Evolutionary conservation across 768 basidiomycete species (phyloP).

Genomic region (Daedalea quercina): DNA sequence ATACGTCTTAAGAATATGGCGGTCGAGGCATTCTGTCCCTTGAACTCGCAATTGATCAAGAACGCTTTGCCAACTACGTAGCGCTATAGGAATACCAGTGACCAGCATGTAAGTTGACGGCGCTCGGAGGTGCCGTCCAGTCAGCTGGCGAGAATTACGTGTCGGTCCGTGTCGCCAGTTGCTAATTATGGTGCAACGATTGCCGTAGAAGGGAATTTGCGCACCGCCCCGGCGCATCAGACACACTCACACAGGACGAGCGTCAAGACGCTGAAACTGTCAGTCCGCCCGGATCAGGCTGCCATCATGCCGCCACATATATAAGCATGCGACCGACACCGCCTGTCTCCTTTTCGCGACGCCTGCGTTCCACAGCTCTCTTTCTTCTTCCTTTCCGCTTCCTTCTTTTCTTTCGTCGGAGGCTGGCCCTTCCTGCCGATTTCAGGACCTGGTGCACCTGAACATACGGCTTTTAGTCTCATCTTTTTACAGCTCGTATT

Average conservation of each 20-base stretch:
- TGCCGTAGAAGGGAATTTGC: too few relatives aligned
- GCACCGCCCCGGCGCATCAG: too few relatives aligned
- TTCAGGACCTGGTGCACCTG: constrained; percentile 2
- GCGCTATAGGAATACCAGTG: too few relatives aligned
- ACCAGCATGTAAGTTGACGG: too few relatives aligned
- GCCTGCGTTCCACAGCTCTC: background rate
- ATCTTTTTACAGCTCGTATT: background rate
- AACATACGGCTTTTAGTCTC: constrained; percentile 3
- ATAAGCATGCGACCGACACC: background rate
- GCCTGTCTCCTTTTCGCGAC: background rate
- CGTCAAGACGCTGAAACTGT: background rate
- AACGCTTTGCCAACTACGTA: too few relatives aligned
- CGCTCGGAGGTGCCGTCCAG: too few relatives aligned
- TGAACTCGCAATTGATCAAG: too few relatives aligned
- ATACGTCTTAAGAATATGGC: too few relatives aligned
- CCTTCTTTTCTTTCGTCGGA: background rate
- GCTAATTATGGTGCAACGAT: too few relatives aligned
- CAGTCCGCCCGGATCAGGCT: background rate
- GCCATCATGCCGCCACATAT: background rate
- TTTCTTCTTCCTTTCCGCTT: background rate
- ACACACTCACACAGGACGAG: background rate
- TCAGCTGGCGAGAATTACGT: too few relatives aligned
- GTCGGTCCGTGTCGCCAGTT: too few relatives aligned
- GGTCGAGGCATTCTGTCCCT: too few relatives aligned
- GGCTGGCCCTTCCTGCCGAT: constrained; percentile 4